A percentile compares a stretch with the other conserved stretches of the same genome.
Conservation (phyloP, 2,329 filamentous ascomycete genomes). For the Periconia sp. region DNA sequence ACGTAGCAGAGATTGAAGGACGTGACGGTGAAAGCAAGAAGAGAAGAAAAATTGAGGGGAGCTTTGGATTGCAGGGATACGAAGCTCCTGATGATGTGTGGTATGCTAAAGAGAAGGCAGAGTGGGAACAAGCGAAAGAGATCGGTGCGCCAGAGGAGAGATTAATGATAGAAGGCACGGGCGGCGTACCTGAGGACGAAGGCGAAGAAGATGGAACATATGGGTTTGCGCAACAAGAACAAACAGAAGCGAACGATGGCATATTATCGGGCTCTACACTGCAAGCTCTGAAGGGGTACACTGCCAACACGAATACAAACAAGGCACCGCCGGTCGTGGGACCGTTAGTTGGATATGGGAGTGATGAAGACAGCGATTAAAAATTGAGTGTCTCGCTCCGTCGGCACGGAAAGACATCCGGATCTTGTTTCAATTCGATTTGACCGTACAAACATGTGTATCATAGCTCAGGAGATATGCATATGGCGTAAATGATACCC, state of each 20-base stretch:
- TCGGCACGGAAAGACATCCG: too few relatives aligned
- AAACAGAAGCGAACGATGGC: conserved; percentile 50
- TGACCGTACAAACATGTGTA: background rate
- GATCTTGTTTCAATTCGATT: too few relatives aligned
- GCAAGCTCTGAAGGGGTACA: conserved; percentile 68
- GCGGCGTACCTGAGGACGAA: conserved; percentile 20
- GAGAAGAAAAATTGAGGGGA: conserved; percentile 80
- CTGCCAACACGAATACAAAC: conserved; percentile 52
- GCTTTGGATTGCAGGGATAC: conserved; percentile 86
- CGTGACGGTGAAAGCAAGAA: conserved; percentile 72
- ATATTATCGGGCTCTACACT: conserved; percentile 84
- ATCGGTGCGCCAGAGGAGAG: conserved; percentile 58
- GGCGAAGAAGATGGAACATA: conserved; percentile 35
- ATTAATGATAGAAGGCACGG: conserved; percentile 49
- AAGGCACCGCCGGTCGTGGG: conserved; percentile 60
- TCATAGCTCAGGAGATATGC: background rate
- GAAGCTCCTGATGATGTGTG: conserved; percentile 93
- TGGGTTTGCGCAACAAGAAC: conserved; percentile 25
- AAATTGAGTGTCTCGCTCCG: background rate
- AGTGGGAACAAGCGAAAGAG: conserved; percentile 66
- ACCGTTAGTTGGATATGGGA: conserved; percentile 85
- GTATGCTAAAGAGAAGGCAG: conserved; percentile 76
- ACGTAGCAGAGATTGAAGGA: conserved; percentile 91
- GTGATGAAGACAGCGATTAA: conserved; percentile 76
- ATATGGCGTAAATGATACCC: background rate